Conservation (phyloP, 768 basidiomycete species). For the Termitomyces sp. region DNA sequence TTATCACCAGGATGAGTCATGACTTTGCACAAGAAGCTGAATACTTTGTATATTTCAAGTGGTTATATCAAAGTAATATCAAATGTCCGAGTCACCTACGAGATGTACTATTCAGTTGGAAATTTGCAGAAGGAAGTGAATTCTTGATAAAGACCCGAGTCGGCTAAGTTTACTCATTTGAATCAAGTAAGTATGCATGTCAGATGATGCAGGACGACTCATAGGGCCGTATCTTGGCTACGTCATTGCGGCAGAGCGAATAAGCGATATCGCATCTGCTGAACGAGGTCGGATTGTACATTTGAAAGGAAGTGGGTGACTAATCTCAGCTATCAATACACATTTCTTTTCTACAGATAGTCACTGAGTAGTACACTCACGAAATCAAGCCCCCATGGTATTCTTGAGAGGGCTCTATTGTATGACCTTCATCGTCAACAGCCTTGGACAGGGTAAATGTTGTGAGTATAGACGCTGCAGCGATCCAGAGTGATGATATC, state of each 20-base stretch:
- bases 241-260: neutral
- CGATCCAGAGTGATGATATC: conserved; percentile 24
- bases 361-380: neutral
- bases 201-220: no score
- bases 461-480: conserved; percentile 24
- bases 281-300: neutral
- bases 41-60: no score
- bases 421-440: conserved; percentile 13
- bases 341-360: no score
- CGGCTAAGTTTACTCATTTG: no score
- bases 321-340: neutral
- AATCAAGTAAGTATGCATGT: no score
- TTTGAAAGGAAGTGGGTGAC: neutral
- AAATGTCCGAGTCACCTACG: no score
- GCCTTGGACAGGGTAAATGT: conserved; percentile 24
- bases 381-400: neutral
- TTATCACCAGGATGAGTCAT: no score
- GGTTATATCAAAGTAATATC: no score
- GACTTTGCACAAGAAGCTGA: no score
- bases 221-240: neutral
- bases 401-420: conserved; percentile 12
- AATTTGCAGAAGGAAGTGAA: no score
- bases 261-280: neutral
- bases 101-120: no score
- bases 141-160: no score